Base-by-base conservation (phyloP, 2,329 filamentous ascomycete genomes). In the Coccinonectria pachysandricola region DNA sequence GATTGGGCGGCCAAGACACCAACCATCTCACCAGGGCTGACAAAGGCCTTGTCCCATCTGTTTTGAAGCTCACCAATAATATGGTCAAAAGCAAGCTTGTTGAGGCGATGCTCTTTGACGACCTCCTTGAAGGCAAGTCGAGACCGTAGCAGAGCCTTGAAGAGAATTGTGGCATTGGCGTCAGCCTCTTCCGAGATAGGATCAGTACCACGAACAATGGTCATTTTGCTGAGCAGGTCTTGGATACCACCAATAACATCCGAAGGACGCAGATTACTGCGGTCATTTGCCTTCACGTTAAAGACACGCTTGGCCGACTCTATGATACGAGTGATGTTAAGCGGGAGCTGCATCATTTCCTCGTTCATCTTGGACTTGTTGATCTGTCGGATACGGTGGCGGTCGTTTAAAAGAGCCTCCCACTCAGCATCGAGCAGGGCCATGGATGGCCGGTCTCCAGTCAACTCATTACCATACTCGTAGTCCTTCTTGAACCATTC, bases 11-110 rank as follows among this genome's bases (percentile, higher is more conserved):
- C 91, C 48, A 98, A 64, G 12, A 98, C 91, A 62, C 91, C 91
- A 30, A 98, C 91, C 91, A 98, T 98, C 54, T 98, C 92, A 51
- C 92, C 91, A 24, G 91, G 88, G 45, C 77, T 84, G 35, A 94
- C 87, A 43, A 82, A 75, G 23, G 88, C 75, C 46, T 81, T 79
- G 18, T 82, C 74, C 71, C 93, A 98, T 35, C 86, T 75, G 49
- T 74, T 86, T 59, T 93, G 83, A 20, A 98, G 65, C 44, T 94
- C 87, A 40, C 91, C 91, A 19, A 98, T 57, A 23, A 98, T 75
- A 50, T 95, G 87, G 36, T 91, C 80, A 48, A 98, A 88, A 2
- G 91, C 88, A 37, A 94, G 70, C 56, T 85, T 91, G 61, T 84
- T 93, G 41, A 98, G 61, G 8, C 79, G 79, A 49, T 94, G 79